Percentiles rank a stretch among this genome's conserved stretches.
Evolutionary conservation across 2,329 filamentous ascomycete species (phyloP).

Genomic region (Venturia carpophila): DNA sequence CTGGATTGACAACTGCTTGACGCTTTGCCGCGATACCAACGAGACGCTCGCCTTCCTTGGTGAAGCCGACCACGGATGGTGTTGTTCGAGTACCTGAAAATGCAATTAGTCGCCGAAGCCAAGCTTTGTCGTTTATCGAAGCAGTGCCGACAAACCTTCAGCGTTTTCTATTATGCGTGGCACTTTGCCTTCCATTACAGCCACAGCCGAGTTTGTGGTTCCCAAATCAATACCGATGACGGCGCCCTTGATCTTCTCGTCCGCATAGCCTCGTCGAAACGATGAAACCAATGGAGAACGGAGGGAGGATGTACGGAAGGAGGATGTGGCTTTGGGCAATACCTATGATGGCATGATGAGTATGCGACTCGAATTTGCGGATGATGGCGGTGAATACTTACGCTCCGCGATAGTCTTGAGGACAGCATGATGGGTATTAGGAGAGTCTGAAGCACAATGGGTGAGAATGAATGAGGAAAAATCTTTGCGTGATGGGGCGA

Average conservation of each 20-base stretch:
- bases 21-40: slow-evolving; percentile 97
- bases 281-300: slow-evolving; percentile 64
- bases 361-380: slow-evolving; percentile 11
- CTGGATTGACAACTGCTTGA: slow-evolving; percentile 95
- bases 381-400: slow-evolving; percentile 25
- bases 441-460: slow-evolving; percentile 17
- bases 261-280: slow-evolving; percentile 64
- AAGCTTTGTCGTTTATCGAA: slow-evolving; percentile 17
- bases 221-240: slow-evolving; percentile 98
- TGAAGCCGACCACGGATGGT: slow-evolving; percentile 90
- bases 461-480: slow-evolving; percentile 21
- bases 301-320: slow-evolving; percentile 59
- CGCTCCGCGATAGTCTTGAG: slow-evolving; percentile 36
- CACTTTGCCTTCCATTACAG: slow-evolving; percentile 92
- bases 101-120: slow-evolving; percentile 11
- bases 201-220: slow-evolving; percentile 96
- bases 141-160: slow-evolving; percentile 55
- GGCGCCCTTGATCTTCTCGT: slow-evolving; percentile 83
- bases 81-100: slow-evolving; percentile 72
- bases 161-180: slow-evolving; percentile 97
- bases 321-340: slow-evolving; percentile 66
- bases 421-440: slow-evolving; percentile 31
- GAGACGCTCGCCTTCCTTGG: slow-evolving; percentile 88
- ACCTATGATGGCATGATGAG: slow-evolving; percentile 25
- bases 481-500: slow-evolving; percentile 25